Percentiles rank a stretch among this genome's conserved stretches.
Conservation (phyloP, 176 grass and related monocot genomes). For the Rhynchospora tenuis region DNA sequence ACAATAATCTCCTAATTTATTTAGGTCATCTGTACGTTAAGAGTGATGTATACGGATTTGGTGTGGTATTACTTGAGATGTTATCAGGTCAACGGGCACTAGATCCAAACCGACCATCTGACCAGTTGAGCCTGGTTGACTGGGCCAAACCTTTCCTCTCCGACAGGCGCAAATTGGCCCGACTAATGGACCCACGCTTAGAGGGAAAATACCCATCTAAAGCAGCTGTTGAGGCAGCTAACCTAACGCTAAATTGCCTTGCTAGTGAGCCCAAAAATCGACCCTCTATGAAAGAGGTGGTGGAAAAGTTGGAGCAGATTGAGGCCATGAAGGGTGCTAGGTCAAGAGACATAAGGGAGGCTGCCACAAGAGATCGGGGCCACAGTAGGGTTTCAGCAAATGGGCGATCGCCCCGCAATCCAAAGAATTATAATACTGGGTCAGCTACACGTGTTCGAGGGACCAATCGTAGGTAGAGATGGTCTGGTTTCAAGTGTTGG, state of each 20-base stretch:
- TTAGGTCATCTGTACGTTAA: slow-evolving; percentile 89
- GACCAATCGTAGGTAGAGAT: slow-evolving; percentile 6
- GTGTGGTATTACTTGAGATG: slow-evolving; percentile 86
- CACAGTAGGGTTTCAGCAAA: slow-evolving; percentile 26
- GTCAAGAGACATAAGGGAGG: slow-evolving; percentile 32
- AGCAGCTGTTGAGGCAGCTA: slow-evolving; percentile 58
- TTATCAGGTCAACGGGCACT: slow-evolving; percentile 65
- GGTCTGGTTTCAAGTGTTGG: background rate
- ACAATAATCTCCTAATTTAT: background rate
- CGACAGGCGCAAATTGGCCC: slow-evolving; percentile 47
- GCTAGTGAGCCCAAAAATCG: slow-evolving; percentile 57
- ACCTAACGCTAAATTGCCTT: slow-evolving; percentile 64
- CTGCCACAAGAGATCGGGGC: background rate
- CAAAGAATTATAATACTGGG: slow-evolving; percentile 10
- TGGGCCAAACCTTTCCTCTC: slow-evolving; percentile 76
- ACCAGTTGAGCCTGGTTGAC: slow-evolving; percentile 56
- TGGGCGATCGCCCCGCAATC: slow-evolving; percentile 14
- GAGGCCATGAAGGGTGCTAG: slow-evolving; percentile 36
- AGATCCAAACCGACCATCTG: slow-evolving; percentile 57
- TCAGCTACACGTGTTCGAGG: slow-evolving; percentile 7
- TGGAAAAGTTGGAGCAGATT: slow-evolving; percentile 48
- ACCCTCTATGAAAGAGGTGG: slow-evolving; percentile 80
- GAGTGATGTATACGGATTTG: slow-evolving; percentile 84
- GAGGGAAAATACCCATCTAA: slow-evolving; percentile 79
- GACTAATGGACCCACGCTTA: slow-evolving; percentile 64